Base-by-base conservation (phyloP, 169 alveolate genomes). In the Plasmodium coatneyi region DNA sequence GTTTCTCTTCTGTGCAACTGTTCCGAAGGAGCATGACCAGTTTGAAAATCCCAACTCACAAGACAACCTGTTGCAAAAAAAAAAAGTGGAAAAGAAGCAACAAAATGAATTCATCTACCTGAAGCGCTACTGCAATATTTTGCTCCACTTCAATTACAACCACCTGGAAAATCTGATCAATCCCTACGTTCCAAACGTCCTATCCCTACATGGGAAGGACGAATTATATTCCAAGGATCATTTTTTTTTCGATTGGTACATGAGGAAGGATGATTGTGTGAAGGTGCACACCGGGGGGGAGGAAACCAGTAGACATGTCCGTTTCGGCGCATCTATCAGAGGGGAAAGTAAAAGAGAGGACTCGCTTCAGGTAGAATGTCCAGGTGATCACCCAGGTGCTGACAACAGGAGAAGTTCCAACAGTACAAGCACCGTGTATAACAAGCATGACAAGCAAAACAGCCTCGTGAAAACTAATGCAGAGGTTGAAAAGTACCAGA, bases 141-240 rank as follows among this genome's bases (percentile, higher is more conserved):
- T 71, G 43, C 34, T n/a, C 46, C 78, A 71, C 49, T 91, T 52
- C 39, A 91, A 91, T 41, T 91, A 91, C 34, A 71, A 81, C 76
- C 91, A 91, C 46, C n/a, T 81, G 28, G 95, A 91, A 91, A 91
- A 91, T 80, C 39, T 70, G 32, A 14, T 71, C 30, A 91, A 71
- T 32, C 78, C 84, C 10, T 52, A 91, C 78, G 56, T 91, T 54
- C 95, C 95, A 19, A 91, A 70, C 54, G 60, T 80, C 14, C 56
- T 80, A 14, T 91, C 92, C 6, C 83, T 56, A 30, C 80, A 80
- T 91, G 49, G 81, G 49, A 80, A 91, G 36, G 36, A 81, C 36
- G 36, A 70, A 12, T 43, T 70, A 7, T 91, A 30, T 36, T 70
- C 92, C 6, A 80, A 12, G 34, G 95, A 91, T 52, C n/a, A 71